phyloP scores from a whole-genome alignment of 2,329 filamentous ascomycete genomes.

The Scedosporium boydii region DNA sequence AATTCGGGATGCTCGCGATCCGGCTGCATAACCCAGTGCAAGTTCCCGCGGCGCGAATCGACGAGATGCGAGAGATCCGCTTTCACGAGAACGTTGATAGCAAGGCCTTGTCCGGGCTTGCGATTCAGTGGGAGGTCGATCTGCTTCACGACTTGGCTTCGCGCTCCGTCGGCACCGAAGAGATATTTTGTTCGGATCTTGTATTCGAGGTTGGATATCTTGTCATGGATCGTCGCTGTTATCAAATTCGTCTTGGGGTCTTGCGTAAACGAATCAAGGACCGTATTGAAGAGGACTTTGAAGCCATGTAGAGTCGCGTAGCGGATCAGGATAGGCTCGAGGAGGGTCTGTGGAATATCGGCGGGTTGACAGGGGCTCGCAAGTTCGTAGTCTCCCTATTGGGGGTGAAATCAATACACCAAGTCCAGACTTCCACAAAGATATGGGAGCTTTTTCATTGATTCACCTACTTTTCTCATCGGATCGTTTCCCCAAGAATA shows the following conservation, averaged over 20 bases:
- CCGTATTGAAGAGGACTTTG: slow-evolving; percentile 25
- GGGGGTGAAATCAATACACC: not conserved
- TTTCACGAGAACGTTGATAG: slow-evolving; percentile 30
- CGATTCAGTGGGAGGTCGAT: slow-evolving; percentile 28
- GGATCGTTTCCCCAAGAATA: slow-evolving; percentile 43
- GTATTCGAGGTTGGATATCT: slow-evolving; percentile 25
- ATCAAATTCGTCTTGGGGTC: slow-evolving; percentile 14
- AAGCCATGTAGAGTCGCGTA: slow-evolving; percentile 26
- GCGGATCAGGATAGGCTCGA: slow-evolving; percentile 30
- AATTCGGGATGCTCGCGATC: slow-evolving; percentile 40
- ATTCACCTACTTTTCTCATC: slow-evolving; percentile 22
- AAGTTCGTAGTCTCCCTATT: slow-evolving; percentile 29
- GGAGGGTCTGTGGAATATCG: slow-evolving; percentile 32
- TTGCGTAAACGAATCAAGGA: slow-evolving; percentile 19
- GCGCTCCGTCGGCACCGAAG: slow-evolving; percentile 43
- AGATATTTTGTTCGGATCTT: slow-evolving; percentile 40
- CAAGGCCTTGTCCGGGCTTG: slow-evolving; percentile 29
- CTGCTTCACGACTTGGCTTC: slow-evolving; percentile 26
- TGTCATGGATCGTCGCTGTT: slow-evolving; percentile 24
- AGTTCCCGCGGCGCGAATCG: slow-evolving; percentile 41
- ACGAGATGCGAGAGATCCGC: slow-evolving; percentile 40
- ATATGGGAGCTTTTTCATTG: too few species aligned
- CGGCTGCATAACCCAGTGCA: slow-evolving; percentile 52
- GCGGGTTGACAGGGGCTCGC: slow-evolving; percentile 30
- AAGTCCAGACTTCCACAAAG: too few species aligned